Evolutionary conservation across 768 basidiomycete species (phyloP), one percentile per base, ranked within the genome.

Genomic region (Rhizopogon vulgaris): DNA sequence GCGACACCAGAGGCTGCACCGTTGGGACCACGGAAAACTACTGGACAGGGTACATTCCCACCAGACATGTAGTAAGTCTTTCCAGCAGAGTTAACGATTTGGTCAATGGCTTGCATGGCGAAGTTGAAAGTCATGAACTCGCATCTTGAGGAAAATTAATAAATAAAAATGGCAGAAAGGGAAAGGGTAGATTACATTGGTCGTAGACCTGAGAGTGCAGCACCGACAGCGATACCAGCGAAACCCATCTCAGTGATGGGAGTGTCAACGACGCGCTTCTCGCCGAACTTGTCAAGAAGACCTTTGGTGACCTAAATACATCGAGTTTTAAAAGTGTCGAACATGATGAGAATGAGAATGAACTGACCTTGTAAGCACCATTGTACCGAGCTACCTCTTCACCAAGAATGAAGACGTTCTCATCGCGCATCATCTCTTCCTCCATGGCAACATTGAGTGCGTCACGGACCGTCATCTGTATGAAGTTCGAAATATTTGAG

Each of bases 121-220:
- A 99, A 98, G 79, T 99, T 98, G 79, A 95, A 98, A 14, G 95
- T 98, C 95, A 97, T 98, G 78, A 97, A 99, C 77, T 98, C 95
- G 80, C 94, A 97, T 64, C 90, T 93, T 54, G 37, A 32, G 27
- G 38, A 37, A 28, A 24, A 57, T 54, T 62, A 40, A 58, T 43
- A 52, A 30, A 9, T 8, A 56, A 30, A 14, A 28, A 42, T 18
- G 42, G 41, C 22, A 47, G 2, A 39, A 7, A 52, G 43, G 30
- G 40, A 22, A 43, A 28, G 12, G 50, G 50, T 34, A 17, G 61
- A 83, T 53, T 68, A 90, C 90, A 99, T 79, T 55, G 96, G 96
- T 60, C 94, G 82, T 52, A 99, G 83, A 64, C 96, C 96, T 62
- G 92, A 84, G 34, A 98, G 80, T 41, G 91, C 96, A 55, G 96